These are phyloP conservation scores for Priceomyces fermenticarens DNA, from an alignment of 805 yeast species.

Conservation along the genomic window DNA sequence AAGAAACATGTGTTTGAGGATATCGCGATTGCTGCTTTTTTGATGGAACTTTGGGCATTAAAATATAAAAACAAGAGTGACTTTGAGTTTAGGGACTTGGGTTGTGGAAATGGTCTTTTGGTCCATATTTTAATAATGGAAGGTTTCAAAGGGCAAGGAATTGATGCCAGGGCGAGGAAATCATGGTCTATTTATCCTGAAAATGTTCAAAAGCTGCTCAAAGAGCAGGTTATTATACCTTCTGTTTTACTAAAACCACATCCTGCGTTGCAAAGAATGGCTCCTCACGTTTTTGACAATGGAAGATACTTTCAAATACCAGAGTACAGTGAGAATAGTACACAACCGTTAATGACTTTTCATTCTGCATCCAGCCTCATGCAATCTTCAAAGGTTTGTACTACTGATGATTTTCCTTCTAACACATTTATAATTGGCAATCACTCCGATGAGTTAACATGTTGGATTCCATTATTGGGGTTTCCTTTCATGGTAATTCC, in stretches of 20 bases:
- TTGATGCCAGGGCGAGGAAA: conserved; percentile 86
- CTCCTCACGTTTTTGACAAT: conserved; percentile 57
- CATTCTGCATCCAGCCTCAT: conserved; percentile 54
- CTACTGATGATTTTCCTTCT: conserved; percentile 62
- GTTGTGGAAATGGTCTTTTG: conserved; percentile 91
- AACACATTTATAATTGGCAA: conserved; percentile 87
- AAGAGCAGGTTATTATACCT: conserved; percentile 85
- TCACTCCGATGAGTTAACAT: conserved; percentile 91
- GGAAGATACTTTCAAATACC: conserved; percentile 61
- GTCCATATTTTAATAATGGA: conserved; percentile 73
- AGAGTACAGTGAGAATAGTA: conserved; percentile 13
- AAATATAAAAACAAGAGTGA: conserved; percentile 37
- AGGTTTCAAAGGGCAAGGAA: conserved; percentile 79
- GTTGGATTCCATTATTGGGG: conserved; percentile 90
- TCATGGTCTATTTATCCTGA: conserved; percentile 80
- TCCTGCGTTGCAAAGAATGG: conserved; percentile 52
- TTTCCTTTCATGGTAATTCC: conserved; percentile 91
- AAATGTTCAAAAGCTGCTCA: conserved; percentile 53
- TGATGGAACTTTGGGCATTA: conserved; percentile 79
- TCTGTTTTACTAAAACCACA: conserved; percentile 66
- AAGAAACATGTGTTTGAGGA: conserved; percentile 95
- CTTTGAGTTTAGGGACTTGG: conserved; percentile 81
- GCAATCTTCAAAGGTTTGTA: conserved; percentile 47
- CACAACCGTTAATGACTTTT: conserved; percentile 47
- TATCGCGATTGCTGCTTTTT: conserved; percentile 89